These are phyloP conservation scores for Vitis cinerea DNA, from an alignment of 164 flowering plant species.

Conservation along the genomic window DNA sequence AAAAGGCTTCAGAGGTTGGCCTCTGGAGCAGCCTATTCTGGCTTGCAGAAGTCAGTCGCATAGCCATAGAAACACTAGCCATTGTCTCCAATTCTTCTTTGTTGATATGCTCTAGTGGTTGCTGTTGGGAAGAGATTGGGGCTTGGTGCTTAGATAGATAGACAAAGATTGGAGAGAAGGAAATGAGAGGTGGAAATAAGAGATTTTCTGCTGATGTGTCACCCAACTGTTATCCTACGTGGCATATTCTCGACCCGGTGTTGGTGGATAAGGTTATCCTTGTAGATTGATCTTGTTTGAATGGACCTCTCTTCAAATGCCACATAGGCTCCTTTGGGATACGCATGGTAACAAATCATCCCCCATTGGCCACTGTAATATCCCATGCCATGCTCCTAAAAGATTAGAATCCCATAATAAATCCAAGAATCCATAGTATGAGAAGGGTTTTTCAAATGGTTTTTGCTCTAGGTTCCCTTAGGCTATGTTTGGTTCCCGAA, in stretches of 20 bases:
- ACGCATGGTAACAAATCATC: too few species aligned
- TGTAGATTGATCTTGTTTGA: not conserved
- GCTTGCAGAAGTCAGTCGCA: conserved; percentile 18
- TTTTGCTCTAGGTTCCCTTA: too few species aligned
- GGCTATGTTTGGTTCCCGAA: too few species aligned
- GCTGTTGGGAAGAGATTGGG: not conserved
- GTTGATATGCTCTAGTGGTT: not conserved
- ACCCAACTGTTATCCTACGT: conserved; percentile 15
- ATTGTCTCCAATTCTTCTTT: conserved; percentile 4
- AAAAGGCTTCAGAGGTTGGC: conserved; percentile 16
- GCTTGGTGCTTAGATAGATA: not conserved
- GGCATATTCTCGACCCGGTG: conserved; percentile 13
- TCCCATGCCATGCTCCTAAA: too few species aligned
- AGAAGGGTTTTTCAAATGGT: too few species aligned
- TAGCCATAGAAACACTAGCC: conserved; percentile 37
- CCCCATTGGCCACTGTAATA: too few species aligned
- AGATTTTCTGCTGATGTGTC: conserved; percentile 22
- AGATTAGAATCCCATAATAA: too few species aligned
- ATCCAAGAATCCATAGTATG: too few species aligned
- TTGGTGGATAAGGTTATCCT: conserved; percentile 38
- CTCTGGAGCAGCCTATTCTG: conserved; percentile 9
- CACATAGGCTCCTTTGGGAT: too few species aligned
- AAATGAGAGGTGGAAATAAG: conserved; percentile 23
- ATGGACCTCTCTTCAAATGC: not conserved
- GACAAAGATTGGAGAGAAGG: conserved; percentile 7